phyloP scores from a whole-genome alignment of 768 basidiomycete genomes.

The Hortiboletus campestris region DNA sequence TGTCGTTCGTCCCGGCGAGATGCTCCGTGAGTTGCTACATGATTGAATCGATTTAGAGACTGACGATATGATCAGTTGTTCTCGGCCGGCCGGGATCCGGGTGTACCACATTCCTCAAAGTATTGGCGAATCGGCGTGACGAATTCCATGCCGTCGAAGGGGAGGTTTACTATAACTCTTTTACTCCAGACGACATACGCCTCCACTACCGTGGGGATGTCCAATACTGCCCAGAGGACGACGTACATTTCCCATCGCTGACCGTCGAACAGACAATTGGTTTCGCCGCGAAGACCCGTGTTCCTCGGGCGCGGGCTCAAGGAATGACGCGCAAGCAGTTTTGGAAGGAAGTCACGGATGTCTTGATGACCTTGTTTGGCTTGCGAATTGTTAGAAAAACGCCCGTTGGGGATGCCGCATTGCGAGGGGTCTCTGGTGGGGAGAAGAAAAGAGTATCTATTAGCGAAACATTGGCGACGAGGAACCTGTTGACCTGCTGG shows the following conservation, averaged over 20 bases:
- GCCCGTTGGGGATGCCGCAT: constrained; percentile 74
- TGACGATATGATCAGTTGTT: constrained; percentile 51
- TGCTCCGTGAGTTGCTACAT: constrained; percentile 53
- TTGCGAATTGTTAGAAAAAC: constrained; percentile 71
- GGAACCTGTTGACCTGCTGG: constrained; percentile 74
- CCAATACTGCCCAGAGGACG: constrained; percentile 80
- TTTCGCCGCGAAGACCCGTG: constrained; percentile 67
- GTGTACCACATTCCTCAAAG: constrained; percentile 81
- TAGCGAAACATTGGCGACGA: constrained; percentile 66
- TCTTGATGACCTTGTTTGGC: constrained; percentile 71
- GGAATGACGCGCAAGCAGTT: constrained; percentile 38
- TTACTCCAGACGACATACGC: constrained; percentile 60
- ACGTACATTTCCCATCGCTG: constrained; percentile 82
- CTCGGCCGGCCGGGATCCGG: constrained; percentile 85
- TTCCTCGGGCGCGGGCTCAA: constrained; percentile 52
- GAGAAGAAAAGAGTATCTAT: constrained; percentile 85
- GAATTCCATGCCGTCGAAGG: constrained; percentile 71
- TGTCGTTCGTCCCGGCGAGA: constrained; percentile 59
- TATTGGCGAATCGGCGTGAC: constrained; percentile 69
- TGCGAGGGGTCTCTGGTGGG: constrained; percentile 73
- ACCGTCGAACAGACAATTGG: constrained; percentile 74
- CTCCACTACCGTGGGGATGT: constrained; percentile 77
- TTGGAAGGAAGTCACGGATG: constrained; percentile 33
- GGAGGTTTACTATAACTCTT: constrained; percentile 71
- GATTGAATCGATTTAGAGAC: background rate